A percentile compares a stretch with the other conserved stretches of the same genome.
phyloP scores from a whole-genome alignment of 192 early-diverging fungal genomes.

The Backusella tarrabulga region DNA sequence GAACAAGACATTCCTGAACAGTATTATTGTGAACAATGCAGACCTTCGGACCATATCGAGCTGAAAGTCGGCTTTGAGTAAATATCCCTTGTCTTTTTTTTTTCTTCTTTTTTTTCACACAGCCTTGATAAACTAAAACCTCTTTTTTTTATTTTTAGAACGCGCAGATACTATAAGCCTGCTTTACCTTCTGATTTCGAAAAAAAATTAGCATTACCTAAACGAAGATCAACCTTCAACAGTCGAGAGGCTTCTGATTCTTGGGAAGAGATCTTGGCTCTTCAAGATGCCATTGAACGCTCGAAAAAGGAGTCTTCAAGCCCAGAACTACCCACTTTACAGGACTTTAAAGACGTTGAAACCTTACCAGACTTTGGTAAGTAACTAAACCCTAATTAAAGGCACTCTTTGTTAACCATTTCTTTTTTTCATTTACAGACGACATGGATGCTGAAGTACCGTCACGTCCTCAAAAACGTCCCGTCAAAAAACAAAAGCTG shows the following conservation, averaged over 20 bases:
- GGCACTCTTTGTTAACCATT: neutral
- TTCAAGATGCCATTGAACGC: neutral
- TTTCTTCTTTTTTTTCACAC: neutral
- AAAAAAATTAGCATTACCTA: neutral
- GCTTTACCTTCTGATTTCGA: neutral
- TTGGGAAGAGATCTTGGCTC: neutral
- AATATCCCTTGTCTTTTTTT: neutral
- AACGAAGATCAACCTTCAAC: neutral
- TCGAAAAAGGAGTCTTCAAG: neutral
- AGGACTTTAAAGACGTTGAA: neutral
- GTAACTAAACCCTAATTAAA: neutral
- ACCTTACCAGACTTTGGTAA: neutral
- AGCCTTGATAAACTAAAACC: neutral
- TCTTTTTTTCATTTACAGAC: neutral
- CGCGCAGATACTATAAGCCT: neutral
- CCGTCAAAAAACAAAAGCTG: neutral
- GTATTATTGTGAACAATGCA: slow-evolving; percentile 92
- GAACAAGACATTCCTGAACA: slow-evolving; percentile 81
- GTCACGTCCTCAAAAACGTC: neutral
- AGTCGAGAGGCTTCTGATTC: slow-evolving; percentile 1
- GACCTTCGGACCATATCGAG: slow-evolving; percentile 76
- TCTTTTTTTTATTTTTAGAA: neutral
- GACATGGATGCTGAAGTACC: neutral
- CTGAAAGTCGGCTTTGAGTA: slow-evolving; percentile 7
- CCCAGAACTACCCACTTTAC: neutral